phyloP scores from a whole-genome alignment of 2,329 filamentous ascomycete species.

The Penicillium sp. region DNA sequence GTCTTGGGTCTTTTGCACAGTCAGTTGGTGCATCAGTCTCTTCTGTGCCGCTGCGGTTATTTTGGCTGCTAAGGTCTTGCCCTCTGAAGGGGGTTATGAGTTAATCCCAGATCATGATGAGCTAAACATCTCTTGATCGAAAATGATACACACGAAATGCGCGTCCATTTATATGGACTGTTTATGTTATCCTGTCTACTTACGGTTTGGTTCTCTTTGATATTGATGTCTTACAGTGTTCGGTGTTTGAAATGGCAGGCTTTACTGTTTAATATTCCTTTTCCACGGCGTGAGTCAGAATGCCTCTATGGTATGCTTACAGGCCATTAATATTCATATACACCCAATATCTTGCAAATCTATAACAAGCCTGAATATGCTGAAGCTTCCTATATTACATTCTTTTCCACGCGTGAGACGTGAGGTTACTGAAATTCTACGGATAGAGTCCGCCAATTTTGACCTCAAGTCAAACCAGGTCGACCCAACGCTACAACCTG shows the following conservation, averaged over 20 bases:
- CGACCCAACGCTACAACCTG: too few relatives aligned
- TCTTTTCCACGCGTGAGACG: too few relatives aligned
- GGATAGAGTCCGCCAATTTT: too few relatives aligned
- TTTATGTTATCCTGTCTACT: neutral
- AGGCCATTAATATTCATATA: neutral
- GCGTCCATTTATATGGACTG: neutral
- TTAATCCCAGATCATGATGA: constrained; percentile 57
- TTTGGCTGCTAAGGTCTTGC: constrained; percentile 68
- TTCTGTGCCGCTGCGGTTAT: constrained; percentile 60
- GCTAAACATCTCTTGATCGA: constrained; percentile 8
- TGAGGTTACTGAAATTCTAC: too few relatives aligned
- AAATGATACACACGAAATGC: neutral
- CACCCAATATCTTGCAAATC: too few relatives aligned
- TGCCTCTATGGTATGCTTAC: neutral
- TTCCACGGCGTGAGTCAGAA: neutral
- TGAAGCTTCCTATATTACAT: too few relatives aligned
- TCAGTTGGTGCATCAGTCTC: constrained; percentile 59
- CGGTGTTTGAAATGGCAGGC: neutral
- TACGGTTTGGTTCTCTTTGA: neutral
- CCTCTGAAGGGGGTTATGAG: constrained; percentile 84
- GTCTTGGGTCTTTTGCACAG: constrained; percentile 73
- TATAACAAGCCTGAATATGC: too few relatives aligned
- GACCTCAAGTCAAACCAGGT: too few relatives aligned
- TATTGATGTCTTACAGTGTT: neutral
- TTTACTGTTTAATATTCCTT: neutral